A percentile compares a stretch with the other conserved stretches of the same genome.
These are phyloP conservation scores for Colletotrichum tofieldiae DNA, from an alignment of 2,329 filamentous ascomycete species.

Conservation along the genomic window DNA sequence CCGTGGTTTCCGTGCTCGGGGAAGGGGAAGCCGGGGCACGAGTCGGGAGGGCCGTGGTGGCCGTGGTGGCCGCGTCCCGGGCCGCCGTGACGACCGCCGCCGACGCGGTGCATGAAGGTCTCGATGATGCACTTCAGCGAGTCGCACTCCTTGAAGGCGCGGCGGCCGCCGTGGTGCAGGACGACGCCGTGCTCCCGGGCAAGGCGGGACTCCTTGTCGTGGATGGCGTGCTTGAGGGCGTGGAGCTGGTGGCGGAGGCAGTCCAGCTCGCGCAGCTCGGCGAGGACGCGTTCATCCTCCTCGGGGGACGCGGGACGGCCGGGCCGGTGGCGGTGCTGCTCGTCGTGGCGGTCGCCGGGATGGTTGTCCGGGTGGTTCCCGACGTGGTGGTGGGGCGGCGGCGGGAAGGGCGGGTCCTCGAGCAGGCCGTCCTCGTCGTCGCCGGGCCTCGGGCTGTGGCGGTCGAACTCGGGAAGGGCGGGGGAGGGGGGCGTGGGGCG, in stretches of 20 bases:
- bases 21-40: slow-evolving; percentile 45
- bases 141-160: slow-evolving; percentile 53
- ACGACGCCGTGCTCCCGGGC: slow-evolving; percentile 53
- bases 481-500: slow-evolving; percentile 31
- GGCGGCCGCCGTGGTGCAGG: slow-evolving; percentile 35
- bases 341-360: slow-evolving; percentile 17
- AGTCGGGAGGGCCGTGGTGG: slow-evolving; percentile 10
- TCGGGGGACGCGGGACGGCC: slow-evolving; percentile 43
- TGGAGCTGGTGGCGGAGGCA: slow-evolving; percentile 59
- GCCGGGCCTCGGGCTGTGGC: slow-evolving; percentile 38
- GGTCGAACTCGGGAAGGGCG: slow-evolving; percentile 34
- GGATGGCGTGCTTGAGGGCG: slow-evolving; percentile 60
- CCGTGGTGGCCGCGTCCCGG: slow-evolving; percentile 3
- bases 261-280: slow-evolving; percentile 62
- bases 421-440: slow-evolving; percentile 37
- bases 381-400: slow-evolving; percentile 44
- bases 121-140: slow-evolving; percentile 61
- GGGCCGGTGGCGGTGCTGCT: not conserved
- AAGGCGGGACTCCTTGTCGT: slow-evolving; percentile 59
- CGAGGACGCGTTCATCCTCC: slow-evolving; percentile 50
- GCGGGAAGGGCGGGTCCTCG: slow-evolving; percentile 39
- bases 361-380: slow-evolving; percentile 30
- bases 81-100: slow-evolving; percentile 45
- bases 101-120: slow-evolving; percentile 57
- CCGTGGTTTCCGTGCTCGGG: slow-evolving; percentile 46